phyloP scores from a whole-genome alignment of 306 rosid species.

The Oxytropis ochrocephala region DNA sequence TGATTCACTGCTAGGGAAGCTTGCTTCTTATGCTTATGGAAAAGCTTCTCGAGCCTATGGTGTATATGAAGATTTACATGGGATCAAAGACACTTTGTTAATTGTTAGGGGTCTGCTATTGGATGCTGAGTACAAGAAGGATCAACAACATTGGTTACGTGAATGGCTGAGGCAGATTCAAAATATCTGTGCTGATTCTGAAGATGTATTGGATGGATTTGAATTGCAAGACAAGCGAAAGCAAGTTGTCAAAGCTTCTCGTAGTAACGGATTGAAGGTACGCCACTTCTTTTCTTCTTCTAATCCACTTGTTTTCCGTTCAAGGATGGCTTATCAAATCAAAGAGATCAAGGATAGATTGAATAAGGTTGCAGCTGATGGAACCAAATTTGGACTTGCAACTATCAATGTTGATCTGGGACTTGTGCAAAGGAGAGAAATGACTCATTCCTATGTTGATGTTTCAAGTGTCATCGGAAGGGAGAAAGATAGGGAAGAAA shows the following conservation, averaged over 20 bases:
- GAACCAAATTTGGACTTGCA: neutral
- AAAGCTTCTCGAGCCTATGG: constrained; percentile 1
- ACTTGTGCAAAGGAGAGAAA: constrained; percentile 1
- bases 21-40: neutral
- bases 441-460: constrained; percentile 10
- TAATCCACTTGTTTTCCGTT: neutral
- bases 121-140: constrained; percentile 17
- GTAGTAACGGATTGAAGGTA: neutral
- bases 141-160: neutral
- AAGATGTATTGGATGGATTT: neutral
- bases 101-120: constrained; percentile 1
- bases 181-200: neutral
- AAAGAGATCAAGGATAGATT: neutral
- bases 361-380: constrained; percentile 1
- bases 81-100: neutral
- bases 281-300: neutral
- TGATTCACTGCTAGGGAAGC: neutral
- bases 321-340: neutral
- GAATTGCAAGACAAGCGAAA: neutral
- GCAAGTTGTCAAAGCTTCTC: neutral
- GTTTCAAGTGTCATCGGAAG: neutral
- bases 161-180: constrained; percentile 16
- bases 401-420: neutral
- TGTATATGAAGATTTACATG: neutral
- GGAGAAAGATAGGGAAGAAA: neutral